Evolutionary conservation across 257 asterid genomes (phyloP).

Genomic region (Salvia splendens): DNA sequence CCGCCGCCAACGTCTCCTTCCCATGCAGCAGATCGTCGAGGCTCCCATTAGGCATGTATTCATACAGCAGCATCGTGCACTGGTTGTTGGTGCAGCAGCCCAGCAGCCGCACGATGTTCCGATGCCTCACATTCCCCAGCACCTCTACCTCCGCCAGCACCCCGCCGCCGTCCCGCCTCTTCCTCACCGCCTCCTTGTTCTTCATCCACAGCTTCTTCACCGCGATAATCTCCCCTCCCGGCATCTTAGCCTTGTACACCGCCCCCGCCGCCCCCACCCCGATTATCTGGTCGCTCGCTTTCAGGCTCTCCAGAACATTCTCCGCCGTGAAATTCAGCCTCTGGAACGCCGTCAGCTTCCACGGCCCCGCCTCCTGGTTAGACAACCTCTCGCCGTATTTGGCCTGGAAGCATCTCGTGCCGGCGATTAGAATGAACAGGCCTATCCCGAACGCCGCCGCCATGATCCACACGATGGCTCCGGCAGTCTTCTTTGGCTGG

Average conservation of each 20-base stretch:
- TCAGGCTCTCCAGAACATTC: slow-evolving; percentile 64
- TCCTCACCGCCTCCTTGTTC: slow-evolving; percentile 28
- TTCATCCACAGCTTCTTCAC: slow-evolving; percentile 85
- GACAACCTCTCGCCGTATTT: slow-evolving; percentile 31
- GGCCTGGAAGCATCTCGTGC: slow-evolving; percentile 55
- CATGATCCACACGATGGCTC: slow-evolving; percentile 70
- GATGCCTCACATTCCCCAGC: slow-evolving; percentile 77
- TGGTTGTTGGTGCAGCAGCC: slow-evolving; percentile 71
- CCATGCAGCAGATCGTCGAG: slow-evolving; percentile 78
- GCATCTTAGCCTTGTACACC: slow-evolving; percentile 92
- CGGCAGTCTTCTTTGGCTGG: slow-evolving; percentile 62
- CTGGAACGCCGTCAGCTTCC: slow-evolving; percentile 88
- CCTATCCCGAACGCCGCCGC: slow-evolving; percentile 80
- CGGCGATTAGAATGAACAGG: slow-evolving; percentile 56
- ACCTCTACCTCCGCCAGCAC: slow-evolving; percentile 94
- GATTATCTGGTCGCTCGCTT: slow-evolving; percentile 55
- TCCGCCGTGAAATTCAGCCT: slow-evolving; percentile 75
- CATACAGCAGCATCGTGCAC: slow-evolving; percentile 78
- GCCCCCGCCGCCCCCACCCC: slow-evolving; percentile 92
- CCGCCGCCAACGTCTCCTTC: slow-evolving; percentile 52
- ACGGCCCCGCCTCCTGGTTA: slow-evolving; percentile 49
- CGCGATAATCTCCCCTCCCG: slow-evolving; percentile 86
- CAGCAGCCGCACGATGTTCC: slow-evolving; percentile 73
- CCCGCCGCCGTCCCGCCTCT: slow-evolving; percentile 34
- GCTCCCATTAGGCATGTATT: slow-evolving; percentile 95